Evolutionary conservation across 768 basidiomycete species (phyloP), one percentile per base, ranked within the genome.

Genomic region (Lactarius sp.): DNA sequence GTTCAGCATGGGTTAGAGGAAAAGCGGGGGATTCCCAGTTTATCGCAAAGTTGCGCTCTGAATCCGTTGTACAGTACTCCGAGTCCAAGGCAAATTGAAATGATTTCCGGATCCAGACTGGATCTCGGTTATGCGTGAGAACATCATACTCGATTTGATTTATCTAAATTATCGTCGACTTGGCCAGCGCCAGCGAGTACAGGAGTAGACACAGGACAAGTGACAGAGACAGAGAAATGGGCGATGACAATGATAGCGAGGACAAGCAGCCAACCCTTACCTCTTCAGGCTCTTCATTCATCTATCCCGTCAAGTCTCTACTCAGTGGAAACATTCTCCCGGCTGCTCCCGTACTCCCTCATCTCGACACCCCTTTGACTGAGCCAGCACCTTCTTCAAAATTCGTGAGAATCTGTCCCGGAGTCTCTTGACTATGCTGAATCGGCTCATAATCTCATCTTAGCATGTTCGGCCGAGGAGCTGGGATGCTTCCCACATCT

Each of bases 281-380:
- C 12, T 37, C 31, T 4, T 51, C 50, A 33, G 12, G 33, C 31
- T 14, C 34, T 71, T 4, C 27, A 27, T 73, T 73, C 64, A 69
- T 76, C 10, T 77, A 76, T 64, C 76, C 75, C 4, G 73, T 76
- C 42, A 73, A 72, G 49, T 73, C 75, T 10, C 70, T 77, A 14
- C 67, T 76, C 12, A 69, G 65, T 46, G 69, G 72, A 27, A 71
- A 63, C 20, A 51, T 52, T 37, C 20, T 39, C 2, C 41, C 53
- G 34, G 49, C 12, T 53, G n/a, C 39, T 12, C 14, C 50, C 27
- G 27, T 27, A 27, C 27, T 2, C 27, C 27, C 27, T 27, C 27
- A 27, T 27, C 27, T 27, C 27, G 27, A 27, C 27, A 27, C 27
- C 31, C 59, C 49, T 12, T 5, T 20, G 2, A 20, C 34, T 44